These are phyloP conservation scores for Vigna trinervia DNA, from an alignment of 306 rosid species.

Conservation along the genomic window DNA sequence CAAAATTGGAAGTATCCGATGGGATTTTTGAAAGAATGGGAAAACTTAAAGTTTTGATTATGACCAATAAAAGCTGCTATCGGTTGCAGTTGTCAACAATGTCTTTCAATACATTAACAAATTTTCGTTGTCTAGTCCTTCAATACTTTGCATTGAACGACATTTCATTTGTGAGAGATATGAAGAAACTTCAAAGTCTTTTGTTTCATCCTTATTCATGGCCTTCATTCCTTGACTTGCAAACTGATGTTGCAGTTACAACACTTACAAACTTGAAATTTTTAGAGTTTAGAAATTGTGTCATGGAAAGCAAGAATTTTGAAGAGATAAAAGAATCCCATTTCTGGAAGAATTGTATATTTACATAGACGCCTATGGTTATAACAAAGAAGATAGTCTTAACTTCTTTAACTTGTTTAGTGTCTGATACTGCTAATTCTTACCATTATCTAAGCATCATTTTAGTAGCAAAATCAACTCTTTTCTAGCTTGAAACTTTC, in stretches of 20 bases:
- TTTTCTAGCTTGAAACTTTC: too few relatives aligned
- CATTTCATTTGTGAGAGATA: neutral
- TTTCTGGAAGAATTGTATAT: conserved; percentile 37
- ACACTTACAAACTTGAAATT: conserved; percentile 27
- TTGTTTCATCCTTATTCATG: neutral
- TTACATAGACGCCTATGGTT: too few relatives aligned
- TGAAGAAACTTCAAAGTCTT: conserved; percentile 15
- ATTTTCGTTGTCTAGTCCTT: neutral
- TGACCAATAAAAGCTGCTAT: too few relatives aligned
- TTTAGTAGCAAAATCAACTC: too few relatives aligned
- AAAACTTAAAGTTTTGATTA: too few relatives aligned
- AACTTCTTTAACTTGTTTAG: too few relatives aligned
- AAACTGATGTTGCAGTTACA: neutral
- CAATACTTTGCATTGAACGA: neutral
- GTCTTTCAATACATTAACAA: neutral
- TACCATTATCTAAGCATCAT: too few relatives aligned
- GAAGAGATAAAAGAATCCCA: conserved; percentile 17
- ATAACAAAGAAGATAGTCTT: too few relatives aligned
- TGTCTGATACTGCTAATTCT: too few relatives aligned
- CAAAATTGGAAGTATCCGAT: too few relatives aligned
- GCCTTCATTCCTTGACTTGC: neutral
- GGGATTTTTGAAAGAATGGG: too few relatives aligned
- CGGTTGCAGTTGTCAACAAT: neutral
- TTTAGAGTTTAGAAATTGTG: neutral
- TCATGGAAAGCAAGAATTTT: neutral